Evolutionary conservation across 2,329 filamentous ascomycete species (phyloP).

Genomic region (Sporothrix dimorphospora): DNA sequence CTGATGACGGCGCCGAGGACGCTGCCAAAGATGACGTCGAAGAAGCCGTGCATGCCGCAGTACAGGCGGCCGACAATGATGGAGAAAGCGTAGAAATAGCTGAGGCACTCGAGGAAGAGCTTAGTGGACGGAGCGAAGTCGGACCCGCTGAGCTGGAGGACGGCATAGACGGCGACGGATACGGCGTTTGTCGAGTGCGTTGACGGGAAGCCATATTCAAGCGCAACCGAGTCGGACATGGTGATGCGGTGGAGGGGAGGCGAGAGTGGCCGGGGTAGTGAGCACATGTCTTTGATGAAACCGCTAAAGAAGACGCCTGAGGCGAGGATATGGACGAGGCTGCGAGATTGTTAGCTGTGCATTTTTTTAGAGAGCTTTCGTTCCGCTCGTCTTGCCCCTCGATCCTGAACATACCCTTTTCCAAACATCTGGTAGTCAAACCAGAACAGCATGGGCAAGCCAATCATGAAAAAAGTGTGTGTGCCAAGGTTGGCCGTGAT

Average conservation of each 20-base stretch:
- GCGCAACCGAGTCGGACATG: slow-evolving; percentile 91
- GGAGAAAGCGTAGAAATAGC: slow-evolving; percentile 84
- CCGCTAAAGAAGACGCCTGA: slow-evolving; percentile 84
- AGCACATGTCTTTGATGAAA: slow-evolving; percentile 92
- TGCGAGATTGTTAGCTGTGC: slow-evolving; percentile 37
- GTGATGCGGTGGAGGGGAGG: slow-evolving; percentile 92
- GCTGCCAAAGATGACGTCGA: slow-evolving; percentile 84
- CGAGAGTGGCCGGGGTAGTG: slow-evolving; percentile 86
- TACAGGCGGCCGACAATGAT: slow-evolving; percentile 92
- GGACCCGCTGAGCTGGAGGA: slow-evolving; percentile 72
- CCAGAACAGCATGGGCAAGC: slow-evolving; percentile 94
- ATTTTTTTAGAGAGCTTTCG: neutral
- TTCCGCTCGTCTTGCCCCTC: neutral
- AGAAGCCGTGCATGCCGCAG: slow-evolving; percentile 98
- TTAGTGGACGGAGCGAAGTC: slow-evolving; percentile 62
- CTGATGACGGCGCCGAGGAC: slow-evolving; percentile 70
- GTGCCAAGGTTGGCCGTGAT: slow-evolving; percentile 95
- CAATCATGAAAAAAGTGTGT: slow-evolving; percentile 98
- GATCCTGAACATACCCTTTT: slow-evolving; percentile 68
- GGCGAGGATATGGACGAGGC: slow-evolving; percentile 75
- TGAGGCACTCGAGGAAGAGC: slow-evolving; percentile 65
- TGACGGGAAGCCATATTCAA: slow-evolving; percentile 97
- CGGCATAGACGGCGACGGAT: slow-evolving; percentile 79
- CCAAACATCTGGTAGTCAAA: slow-evolving; percentile 84
- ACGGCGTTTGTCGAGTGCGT: slow-evolving; percentile 97